Conservation (phyloP, 73 alveolate genomes). For the Loxodes magnus region DNA sequence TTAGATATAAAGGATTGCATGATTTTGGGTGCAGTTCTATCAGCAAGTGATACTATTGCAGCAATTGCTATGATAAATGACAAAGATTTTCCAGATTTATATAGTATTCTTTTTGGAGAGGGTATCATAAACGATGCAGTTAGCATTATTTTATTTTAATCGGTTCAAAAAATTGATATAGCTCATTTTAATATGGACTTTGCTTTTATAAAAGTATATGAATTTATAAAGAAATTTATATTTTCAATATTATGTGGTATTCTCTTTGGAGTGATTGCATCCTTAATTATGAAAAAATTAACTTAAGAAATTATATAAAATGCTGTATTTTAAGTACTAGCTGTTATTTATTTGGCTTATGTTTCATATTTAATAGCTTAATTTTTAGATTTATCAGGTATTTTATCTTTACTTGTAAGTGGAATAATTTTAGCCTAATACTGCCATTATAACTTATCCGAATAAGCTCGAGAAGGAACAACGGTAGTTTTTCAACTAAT, state of each 20-base stretch:
- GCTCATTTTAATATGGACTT: background rate
- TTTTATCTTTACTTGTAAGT: slow-evolving; percentile 55
- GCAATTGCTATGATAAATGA: slow-evolving; percentile 78
- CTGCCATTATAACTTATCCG: slow-evolving; percentile 66
- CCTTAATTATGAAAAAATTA: slow-evolving; percentile 46
- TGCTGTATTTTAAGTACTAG: slow-evolving; percentile 30
- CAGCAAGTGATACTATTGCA: slow-evolving; percentile 88
- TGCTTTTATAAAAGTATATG: background rate
- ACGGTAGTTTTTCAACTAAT: slow-evolving; percentile 47
- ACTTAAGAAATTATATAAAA: slow-evolving; percentile 42
- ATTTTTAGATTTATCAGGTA: slow-evolving; percentile 54
- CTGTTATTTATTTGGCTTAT: slow-evolving; percentile 59
- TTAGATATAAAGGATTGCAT: no score
- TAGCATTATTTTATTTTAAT: slow-evolving; percentile 63
- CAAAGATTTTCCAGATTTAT: slow-evolving; percentile 74
- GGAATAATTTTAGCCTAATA: slow-evolving; percentile 75
- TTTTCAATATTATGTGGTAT: slow-evolving; percentile 55
- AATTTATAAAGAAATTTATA: slow-evolving; percentile 35
- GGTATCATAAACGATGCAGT: slow-evolving; percentile 95
- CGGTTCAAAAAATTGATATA: slow-evolving; percentile 16
- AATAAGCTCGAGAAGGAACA: slow-evolving; percentile 62
- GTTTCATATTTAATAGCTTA: slow-evolving; percentile 58
- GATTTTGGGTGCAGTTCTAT: slow-evolving; percentile 72
- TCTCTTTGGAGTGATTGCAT: slow-evolving; percentile 43
- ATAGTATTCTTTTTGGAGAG: slow-evolving; percentile 87